phyloP scores from a whole-genome alignment of 2,329 filamentous ascomycete species.

The Aspergillus sp. region DNA sequence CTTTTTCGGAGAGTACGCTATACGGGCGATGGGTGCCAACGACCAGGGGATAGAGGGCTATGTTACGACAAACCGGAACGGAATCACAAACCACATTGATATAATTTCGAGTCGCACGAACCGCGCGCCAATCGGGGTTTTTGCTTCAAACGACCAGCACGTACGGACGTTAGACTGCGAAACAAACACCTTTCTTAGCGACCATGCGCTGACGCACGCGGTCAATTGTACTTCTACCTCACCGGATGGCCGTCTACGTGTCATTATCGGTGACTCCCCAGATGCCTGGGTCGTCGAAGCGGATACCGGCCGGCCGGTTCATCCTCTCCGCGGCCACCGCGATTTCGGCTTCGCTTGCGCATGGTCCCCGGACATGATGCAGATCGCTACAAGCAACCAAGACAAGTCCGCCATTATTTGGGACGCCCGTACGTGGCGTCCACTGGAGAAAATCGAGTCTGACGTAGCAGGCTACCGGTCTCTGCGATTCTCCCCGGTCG shows the following conservation, averaged over 20 bases:
- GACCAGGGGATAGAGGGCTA: conserved; percentile 42
- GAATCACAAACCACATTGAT: conserved; percentile 61
- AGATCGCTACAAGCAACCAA: conserved; percentile 48
- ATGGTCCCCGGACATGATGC: conserved; percentile 49
- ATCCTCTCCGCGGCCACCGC: conserved; percentile 39
- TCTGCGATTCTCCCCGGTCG: conserved; percentile 45
- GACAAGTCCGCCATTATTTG: conserved; percentile 48
- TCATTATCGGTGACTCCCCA: conserved; percentile 45
- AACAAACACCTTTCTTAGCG: conserved; percentile 42
- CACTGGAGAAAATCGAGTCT: conserved; percentile 42
- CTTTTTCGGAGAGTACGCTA: conserved; percentile 58
- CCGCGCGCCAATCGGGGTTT: conserved; percentile 51
- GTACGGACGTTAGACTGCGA: conserved; percentile 56
- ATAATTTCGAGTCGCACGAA: conserved; percentile 49
- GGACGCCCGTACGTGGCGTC: conserved; percentile 44
- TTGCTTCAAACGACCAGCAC: conserved; percentile 58
- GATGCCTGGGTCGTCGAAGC: conserved; percentile 45
- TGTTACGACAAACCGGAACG: conserved; percentile 49
- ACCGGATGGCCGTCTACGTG: conserved; percentile 43
- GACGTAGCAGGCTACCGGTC: conserved; percentile 47
- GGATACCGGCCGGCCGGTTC: conserved; percentile 41
- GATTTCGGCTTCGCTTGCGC: conserved; percentile 49
- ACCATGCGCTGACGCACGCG: conserved; percentile 38
- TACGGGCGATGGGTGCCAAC: conserved; percentile 41
- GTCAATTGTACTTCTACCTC: conserved; percentile 49